Percentiles rank a stretch among this genome's conserved stretches.
Conservation (phyloP, 192 early-diverging fungal species). For the Rhizophagus clarus region DNA sequence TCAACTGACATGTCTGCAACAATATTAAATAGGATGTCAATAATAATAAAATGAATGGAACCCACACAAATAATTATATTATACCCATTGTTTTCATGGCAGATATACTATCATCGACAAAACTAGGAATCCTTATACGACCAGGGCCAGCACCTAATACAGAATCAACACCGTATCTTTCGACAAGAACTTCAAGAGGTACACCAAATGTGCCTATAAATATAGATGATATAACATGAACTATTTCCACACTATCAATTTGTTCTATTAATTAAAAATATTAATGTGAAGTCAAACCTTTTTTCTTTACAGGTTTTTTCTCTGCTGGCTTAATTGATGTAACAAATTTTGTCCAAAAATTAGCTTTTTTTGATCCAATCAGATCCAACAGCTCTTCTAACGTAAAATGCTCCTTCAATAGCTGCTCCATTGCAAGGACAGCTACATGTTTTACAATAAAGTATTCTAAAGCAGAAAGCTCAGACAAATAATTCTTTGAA, state of each 20-base stretch:
- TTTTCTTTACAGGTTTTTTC: slow-evolving; percentile 47
- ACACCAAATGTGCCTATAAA: slow-evolving; percentile 86
- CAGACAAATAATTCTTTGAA: slow-evolving; percentile 52
- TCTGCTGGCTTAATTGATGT: slow-evolving; percentile 64
- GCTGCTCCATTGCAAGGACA: slow-evolving; percentile 69
- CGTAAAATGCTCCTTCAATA: slow-evolving; percentile 69
- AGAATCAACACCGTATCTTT: slow-evolving; percentile 82
- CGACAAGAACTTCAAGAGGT: slow-evolving; percentile 79
- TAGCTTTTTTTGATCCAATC: slow-evolving; percentile 75
- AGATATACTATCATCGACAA: slow-evolving; percentile 81
- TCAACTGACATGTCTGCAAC: slow-evolving; percentile 71
- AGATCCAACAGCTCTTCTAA: slow-evolving; percentile 77
- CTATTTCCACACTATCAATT: neutral
- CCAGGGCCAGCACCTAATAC: slow-evolving; percentile 67
- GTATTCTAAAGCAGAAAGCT: slow-evolving; percentile 77
- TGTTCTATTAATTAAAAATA: neutral
- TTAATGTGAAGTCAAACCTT: slow-evolving; percentile 43
- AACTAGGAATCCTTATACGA: slow-evolving; percentile 76
- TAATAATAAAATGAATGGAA: neutral
- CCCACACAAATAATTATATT: neutral
- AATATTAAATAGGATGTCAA: slow-evolving; percentile 11
- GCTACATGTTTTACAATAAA: slow-evolving; percentile 87
- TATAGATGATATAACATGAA: neutral
- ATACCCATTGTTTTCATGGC: slow-evolving; percentile 77
- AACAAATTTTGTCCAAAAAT: slow-evolving; percentile 74